These are phyloP conservation scores for Candida vartiovaarae DNA, from an alignment of 805 yeast species.

Conservation along the genomic window DNA sequence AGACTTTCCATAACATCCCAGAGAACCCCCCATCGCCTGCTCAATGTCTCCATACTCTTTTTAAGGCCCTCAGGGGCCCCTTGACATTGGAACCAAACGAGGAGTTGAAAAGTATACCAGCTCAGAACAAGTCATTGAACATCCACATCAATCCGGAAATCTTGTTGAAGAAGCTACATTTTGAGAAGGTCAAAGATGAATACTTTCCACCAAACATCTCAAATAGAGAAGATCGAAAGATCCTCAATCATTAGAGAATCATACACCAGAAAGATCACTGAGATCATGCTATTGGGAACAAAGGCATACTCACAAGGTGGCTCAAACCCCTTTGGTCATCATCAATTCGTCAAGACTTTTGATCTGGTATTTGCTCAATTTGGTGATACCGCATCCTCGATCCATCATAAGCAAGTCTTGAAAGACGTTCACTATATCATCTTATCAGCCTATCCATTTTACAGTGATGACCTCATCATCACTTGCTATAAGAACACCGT, in stretches of 20 bases:
- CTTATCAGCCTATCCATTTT: slow-evolving; percentile 42
- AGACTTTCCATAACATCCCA: slow-evolving; percentile 19
- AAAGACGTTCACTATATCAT: slow-evolving; percentile 32
- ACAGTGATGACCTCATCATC: slow-evolving; percentile 41
- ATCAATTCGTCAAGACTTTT: slow-evolving; percentile 22
- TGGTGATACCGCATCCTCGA: slow-evolving; percentile 24
- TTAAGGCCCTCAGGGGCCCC: slow-evolving; percentile 64
- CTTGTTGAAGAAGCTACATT: slow-evolving; percentile 40
- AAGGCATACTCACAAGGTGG: slow-evolving; percentile 22
- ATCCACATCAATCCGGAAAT: slow-evolving; percentile 51
- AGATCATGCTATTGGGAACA: slow-evolving; percentile 41
- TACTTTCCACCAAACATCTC: slow-evolving; percentile 44
- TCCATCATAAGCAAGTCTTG: slow-evolving; percentile 17
- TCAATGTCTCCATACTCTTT: slow-evolving; percentile 53
- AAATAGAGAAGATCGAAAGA: slow-evolving; percentile 23
- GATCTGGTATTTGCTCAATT: slow-evolving; percentile 25
- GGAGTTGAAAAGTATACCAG: slow-evolving; percentile 48
- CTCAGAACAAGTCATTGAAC: slow-evolving; percentile 43
- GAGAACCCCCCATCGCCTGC: slow-evolving; percentile 41
- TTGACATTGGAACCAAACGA: slow-evolving; percentile 36
- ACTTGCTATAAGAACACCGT: slow-evolving; percentile 38
- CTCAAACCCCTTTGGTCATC: slow-evolving; percentile 23
- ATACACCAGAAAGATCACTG: slow-evolving; percentile 46
- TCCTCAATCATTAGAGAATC: slow-evolving; percentile 37
- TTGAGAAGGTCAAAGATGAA: slow-evolving; percentile 29